Evolutionary conservation across 441 rosid species (phyloP).

Genomic region (Jatropha multifida): DNA sequence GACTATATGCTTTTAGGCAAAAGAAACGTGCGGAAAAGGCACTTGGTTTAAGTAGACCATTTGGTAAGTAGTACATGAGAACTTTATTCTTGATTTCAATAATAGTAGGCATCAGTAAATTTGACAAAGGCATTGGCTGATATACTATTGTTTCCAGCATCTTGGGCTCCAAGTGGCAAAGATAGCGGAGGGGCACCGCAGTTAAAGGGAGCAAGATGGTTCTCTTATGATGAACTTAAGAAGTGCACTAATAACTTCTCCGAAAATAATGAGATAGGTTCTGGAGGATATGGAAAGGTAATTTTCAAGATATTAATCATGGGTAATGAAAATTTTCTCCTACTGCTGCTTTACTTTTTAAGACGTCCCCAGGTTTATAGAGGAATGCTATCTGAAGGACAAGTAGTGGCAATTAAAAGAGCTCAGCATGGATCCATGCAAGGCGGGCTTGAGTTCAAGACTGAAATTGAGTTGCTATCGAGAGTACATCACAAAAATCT

Average conservation of each 20-base stretch:
- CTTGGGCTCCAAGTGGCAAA: conserved; percentile 89
- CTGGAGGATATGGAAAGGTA: conserved; percentile 96
- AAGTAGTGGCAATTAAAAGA: conserved; percentile 82
- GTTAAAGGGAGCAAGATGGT: conserved; percentile 94
- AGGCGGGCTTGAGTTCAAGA: conserved; percentile 94
- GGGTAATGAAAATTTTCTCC: neutral
- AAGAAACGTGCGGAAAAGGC: conserved; percentile 97
- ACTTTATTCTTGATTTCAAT: conserved; percentile 10
- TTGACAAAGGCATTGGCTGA: neutral
- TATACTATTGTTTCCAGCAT: conserved; percentile 45
- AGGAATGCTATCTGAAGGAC: conserved; percentile 82
- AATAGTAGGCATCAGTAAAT: neutral
- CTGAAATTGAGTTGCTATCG: conserved; percentile 95
- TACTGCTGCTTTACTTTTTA: conserved; percentile 3
- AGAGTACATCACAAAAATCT: conserved; percentile 98
- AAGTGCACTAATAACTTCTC: conserved; percentile 76
- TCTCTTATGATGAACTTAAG: conserved; percentile 90
- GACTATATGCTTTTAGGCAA: conserved; percentile 74
- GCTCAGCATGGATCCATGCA: conserved; percentile 95
- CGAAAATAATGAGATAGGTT: conserved; percentile 73
- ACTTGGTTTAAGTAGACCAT: conserved; percentile 71
- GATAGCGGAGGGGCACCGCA: conserved; percentile 92
- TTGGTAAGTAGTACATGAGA: conserved; percentile 48
- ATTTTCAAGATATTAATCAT: neutral
- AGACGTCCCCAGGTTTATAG: conserved; percentile 61